Evolutionary conservation across 2,329 filamentous ascomycete genomes (phyloP).

Genomic region (Rutstroemia sp.): DNA sequence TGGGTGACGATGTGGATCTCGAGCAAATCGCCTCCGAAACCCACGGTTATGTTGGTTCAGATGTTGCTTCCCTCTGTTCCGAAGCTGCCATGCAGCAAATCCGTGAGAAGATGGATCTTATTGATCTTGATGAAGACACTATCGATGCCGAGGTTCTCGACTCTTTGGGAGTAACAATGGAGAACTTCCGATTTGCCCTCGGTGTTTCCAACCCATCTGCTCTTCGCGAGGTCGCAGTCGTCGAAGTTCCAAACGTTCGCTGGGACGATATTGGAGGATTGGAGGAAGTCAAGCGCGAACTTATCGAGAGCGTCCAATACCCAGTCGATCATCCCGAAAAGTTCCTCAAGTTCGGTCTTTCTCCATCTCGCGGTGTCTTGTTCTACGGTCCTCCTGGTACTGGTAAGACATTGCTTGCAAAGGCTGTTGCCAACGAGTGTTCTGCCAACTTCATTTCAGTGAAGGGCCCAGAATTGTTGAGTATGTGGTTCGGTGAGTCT

Average conservation of each 20-base stretch:
- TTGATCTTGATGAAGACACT: slow-evolving; percentile 97
- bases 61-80: slow-evolving; percentile 96
- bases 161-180: slow-evolving; percentile 97
- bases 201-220: slow-evolving; percentile 98
- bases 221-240: slow-evolving; percentile 95
- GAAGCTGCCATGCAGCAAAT: slow-evolving; percentile 99
- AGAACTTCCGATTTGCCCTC: slow-evolving; percentile 98
- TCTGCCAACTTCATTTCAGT: slow-evolving; percentile 99
- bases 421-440: slow-evolving; percentile 98
- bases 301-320: slow-evolving; percentile 98
- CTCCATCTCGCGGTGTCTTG: slow-evolving; percentile 92
- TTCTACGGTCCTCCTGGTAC: slow-evolving; percentile 99
- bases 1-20: slow-evolving; percentile 91
- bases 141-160: slow-evolving; percentile 98
- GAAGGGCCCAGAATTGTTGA: slow-evolving; percentile 95
- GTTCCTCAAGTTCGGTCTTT: slow-evolving; percentile 99
- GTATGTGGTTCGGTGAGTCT: slow-evolving; percentile 99
- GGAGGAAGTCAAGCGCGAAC: slow-evolving; percentile 97
- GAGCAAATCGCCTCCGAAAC: slow-evolving; percentile 96
- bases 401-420: slow-evolving; percentile 99
- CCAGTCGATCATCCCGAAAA: slow-evolving; percentile 98
- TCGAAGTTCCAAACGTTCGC: slow-evolving; percentile 97
- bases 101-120: slow-evolving; percentile 99
- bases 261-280: slow-evolving; percentile 99
- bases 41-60: slow-evolving; percentile 97